Percentiles rank a stretch among this genome's conserved stretches.
Conservation (phyloP, 768 basidiomycete species). For the Lentinula raphanica region DNA sequence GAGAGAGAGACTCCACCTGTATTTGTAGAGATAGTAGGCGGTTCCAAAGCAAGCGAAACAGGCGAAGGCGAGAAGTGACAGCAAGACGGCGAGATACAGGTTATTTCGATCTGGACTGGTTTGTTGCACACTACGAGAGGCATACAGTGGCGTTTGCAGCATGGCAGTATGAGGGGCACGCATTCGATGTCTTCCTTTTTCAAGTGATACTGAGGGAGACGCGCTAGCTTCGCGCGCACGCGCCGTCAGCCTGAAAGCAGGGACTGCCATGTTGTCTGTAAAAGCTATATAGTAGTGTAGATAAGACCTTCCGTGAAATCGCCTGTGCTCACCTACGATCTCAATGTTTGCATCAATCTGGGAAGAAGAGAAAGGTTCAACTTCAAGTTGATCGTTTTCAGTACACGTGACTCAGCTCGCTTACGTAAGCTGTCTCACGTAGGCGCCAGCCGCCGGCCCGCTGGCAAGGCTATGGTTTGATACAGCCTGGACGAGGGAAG, state of each 20-base stretch:
- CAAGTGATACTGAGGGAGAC: constrained; percentile 62
- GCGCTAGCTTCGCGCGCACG: constrained; percentile 9
- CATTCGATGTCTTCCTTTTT: constrained; percentile 64
- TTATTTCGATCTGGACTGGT: constrained; percentile 12
- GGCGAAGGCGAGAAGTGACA: constrained; percentile 42
- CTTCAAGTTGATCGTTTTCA: too few species aligned
- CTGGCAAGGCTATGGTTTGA: too few species aligned
- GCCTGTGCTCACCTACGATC: too few species aligned
- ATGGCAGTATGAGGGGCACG: constrained; percentile 32
- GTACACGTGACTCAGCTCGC: too few species aligned
- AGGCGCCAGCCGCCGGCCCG: too few species aligned
- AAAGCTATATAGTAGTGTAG: too few species aligned
- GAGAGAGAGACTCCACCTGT: constrained; percentile 44
- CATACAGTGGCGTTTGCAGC: constrained; percentile 10
- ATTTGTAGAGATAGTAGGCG: constrained; percentile 61
- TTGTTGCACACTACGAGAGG: constrained; percentile 9
- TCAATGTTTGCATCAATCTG: too few species aligned
- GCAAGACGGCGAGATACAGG: constrained; percentile 35
- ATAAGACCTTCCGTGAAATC: too few species aligned
- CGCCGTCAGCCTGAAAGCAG: constrained; percentile 4
- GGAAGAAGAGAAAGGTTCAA: too few species aligned
- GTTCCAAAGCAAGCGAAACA: constrained; percentile 49
- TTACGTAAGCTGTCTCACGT: too few species aligned
- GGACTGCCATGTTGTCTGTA: background rate
- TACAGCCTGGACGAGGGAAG: too few species aligned